Base-by-base conservation (phyloP, 805 yeast species). In the Debaryomyces prosopidis region DNA sequence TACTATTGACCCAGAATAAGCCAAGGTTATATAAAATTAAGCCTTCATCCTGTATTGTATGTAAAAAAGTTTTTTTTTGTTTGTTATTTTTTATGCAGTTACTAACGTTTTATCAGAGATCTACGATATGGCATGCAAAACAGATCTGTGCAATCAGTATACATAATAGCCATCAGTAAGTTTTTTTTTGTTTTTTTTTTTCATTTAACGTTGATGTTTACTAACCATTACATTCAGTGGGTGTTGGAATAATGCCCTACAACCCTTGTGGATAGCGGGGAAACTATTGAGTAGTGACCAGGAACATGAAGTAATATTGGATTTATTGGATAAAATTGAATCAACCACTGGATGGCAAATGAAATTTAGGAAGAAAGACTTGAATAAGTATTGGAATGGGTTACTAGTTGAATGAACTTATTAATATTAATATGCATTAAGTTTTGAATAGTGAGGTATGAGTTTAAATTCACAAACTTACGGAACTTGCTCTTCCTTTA, bases 81-180 rank as follows among this genome's bases (percentile, higher is more conserved):
- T 37, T 14, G 40, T 39, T n/a, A n/a, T 28, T n/a, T 15, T 26
- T 3, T 7, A 17, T 15, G 35, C 18, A 40, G 27, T 19, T 36
- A 33, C 33, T 45, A 19, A 30, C 44, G 49, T 32, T 46, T 26
- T 17, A 12, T 12, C 40, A 47, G 40, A 52, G 53, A 41, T 64
- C 73, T 2, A 60, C 63, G 36, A 62, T 68, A 12, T 66, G 72
- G 71, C 74, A 68, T 48, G 73, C 74, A 4, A 68, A 68, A 44
- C 73, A 66, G 44, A 67, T 68, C 9, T 54, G 66, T 40, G 69
- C 68, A 19, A 65, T 67, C 28, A 54, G 65, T 8, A 54, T 65
- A 1, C 58, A 66, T 4, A 66, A 68, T 37, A 48, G 43, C 10
- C 60, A 59, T 32, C 62, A 51, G 45, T 44, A 44, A 12, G 45